Evolutionary conservation across 176 grass and related monocot species (phyloP).

Genomic region (Zizania latifolia): DNA sequence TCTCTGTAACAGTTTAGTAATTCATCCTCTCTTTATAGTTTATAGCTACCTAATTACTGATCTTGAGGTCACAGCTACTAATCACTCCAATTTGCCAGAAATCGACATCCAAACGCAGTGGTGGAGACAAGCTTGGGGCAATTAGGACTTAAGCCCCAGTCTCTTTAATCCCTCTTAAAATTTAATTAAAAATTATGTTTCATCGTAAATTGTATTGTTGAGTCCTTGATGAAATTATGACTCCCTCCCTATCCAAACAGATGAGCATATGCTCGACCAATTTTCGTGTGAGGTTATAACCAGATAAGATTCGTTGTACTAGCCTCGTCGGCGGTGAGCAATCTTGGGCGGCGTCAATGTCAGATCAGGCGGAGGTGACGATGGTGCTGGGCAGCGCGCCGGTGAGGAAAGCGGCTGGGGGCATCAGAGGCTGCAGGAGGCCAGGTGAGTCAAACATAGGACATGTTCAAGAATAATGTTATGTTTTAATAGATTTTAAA

Average conservation of each 20-base stretch:
- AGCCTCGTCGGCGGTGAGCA: neutral
- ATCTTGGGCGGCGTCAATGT: neutral
- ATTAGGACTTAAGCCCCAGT: too few species aligned
- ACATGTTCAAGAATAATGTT: too few species aligned
- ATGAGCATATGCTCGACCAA: neutral
- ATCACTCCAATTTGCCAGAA: neutral
- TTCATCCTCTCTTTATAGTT: neutral
- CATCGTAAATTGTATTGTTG: too few species aligned
- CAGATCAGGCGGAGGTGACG: neutral
- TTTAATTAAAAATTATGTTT: too few species aligned
- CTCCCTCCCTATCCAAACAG: neutral
- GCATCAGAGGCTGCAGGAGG: too few species aligned
- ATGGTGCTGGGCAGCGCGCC: neutral
- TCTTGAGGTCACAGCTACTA: neutral
- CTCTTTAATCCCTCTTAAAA: too few species aligned
- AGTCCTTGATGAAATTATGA: too few species aligned
- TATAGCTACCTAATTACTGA: neutral
- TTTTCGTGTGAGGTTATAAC: neutral
- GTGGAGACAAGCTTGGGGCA: too few species aligned
- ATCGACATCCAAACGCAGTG: neutral
- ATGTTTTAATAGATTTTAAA: too few species aligned
- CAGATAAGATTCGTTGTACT: neutral
- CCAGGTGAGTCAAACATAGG: too few species aligned
- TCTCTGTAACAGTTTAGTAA: too few species aligned
- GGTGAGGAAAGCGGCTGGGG: neutral